Base-by-base conservation (phyloP, 768 basidiomycete genomes). In the Kwoniella newhampshirensis region DNA sequence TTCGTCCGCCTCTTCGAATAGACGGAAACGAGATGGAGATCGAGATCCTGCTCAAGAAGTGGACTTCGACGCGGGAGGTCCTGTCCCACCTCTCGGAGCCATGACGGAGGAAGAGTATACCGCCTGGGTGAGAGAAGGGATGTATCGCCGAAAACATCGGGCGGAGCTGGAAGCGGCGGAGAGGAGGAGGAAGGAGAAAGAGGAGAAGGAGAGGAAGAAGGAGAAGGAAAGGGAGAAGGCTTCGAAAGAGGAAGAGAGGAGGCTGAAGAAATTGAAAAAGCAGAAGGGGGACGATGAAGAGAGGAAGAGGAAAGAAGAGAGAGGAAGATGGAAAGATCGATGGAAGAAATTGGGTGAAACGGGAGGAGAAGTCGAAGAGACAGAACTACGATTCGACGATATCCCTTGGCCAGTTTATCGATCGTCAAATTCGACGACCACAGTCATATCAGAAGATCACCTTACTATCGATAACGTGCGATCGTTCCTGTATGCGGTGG, bases 61-160 rank as follows among this genome's bases (percentile, higher is more conserved):
- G 75, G 71, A 80, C 76, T 65, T 82, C 2, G 78, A 37, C 74
- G 68, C n/a, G n/a, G n/a, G 30, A 45, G 71, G 60, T 49, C 41
- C 48, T 2, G 67, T 68, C 3, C 64, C 63, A 13, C 63, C 67
- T 17, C 65, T 76, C 4, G 75, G 83, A 57, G 79, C 80, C 45
- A 87, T 93, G 87, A 85, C 86, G 58, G 90, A 92, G 7, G 87
- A 92, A 63, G 86, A 89, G 58, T 94, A 94, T 64, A 83, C 87
- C 1, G 88, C 90, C 66, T 93, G 88, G 87, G 78, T 94, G 48
- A 79, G 91, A 61, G 77, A 81, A 23, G 89, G 89, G 44, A 93
- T 96, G 88, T 91, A 88, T 80, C 82, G 84, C 83, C 54, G 60
- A 3, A 67, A 67, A 48, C 67, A 76, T 49, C 59, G 56, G 35